Percentiles rank a stretch among this genome's conserved stretches.
These are phyloP conservation scores for Adenanthera pavonina DNA, from an alignment of 306 rosid species.

Conservation along the genomic window DNA sequence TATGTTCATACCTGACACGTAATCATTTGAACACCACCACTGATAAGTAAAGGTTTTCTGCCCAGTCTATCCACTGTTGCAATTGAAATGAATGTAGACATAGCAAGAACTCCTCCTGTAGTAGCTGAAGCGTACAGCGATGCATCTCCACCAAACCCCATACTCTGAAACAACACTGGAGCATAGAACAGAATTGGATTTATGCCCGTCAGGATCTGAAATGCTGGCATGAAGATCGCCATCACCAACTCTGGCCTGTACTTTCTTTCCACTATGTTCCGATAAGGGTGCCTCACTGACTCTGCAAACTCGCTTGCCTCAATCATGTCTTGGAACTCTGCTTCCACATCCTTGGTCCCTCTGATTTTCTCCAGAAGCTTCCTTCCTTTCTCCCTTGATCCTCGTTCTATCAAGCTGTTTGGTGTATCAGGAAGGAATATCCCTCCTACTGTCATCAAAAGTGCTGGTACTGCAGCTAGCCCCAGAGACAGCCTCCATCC, in stretches of 20 bases:
- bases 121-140: slow-evolving; percentile 67
- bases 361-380: slow-evolving; percentile 54
- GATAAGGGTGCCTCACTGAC: slow-evolving; percentile 55
- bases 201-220: slow-evolving; percentile 73
- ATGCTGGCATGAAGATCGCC: slow-evolving; percentile 71
- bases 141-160: slow-evolving; percentile 73
- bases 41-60: slow-evolving; percentile 54
- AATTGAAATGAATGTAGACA: slow-evolving; percentile 62
- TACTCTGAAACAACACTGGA: slow-evolving; percentile 66
- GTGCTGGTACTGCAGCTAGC: slow-evolving; percentile 66
- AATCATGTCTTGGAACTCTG: slow-evolving; percentile 67
- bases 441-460: slow-evolving; percentile 67
- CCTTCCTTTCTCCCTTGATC: slow-evolving; percentile 53
- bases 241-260: slow-evolving; percentile 64
- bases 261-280: slow-evolving; percentile 55
- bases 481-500: slow-evolving; percentile 79
- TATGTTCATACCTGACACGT: slow-evolving; percentile 56
- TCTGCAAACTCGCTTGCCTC: slow-evolving; percentile 65
- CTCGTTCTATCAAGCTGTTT: slow-evolving; percentile 62
- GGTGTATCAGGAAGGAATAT: slow-evolving; percentile 69
- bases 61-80: slow-evolving; percentile 64
- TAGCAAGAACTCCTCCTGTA: slow-evolving; percentile 68
- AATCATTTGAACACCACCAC: slow-evolving; percentile 71
- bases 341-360: slow-evolving; percentile 58
- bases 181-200: slow-evolving; percentile 75